phyloP scores from a whole-genome alignment of 2,329 filamentous ascomycete genomes.

The Dothideomycetes sp. region DNA sequence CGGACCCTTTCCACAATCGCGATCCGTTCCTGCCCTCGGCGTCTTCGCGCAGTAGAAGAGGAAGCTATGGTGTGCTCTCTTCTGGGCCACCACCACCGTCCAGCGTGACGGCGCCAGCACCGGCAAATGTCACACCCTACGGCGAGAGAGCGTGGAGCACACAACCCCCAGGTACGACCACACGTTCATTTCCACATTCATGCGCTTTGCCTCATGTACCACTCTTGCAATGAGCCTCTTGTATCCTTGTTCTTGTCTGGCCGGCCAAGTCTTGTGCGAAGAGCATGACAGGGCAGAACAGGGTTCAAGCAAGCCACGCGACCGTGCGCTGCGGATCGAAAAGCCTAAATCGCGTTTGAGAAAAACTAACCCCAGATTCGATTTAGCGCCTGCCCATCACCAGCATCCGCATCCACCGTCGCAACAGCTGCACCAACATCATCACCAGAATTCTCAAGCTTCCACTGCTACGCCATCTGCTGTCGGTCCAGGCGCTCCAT shows the following conservation, averaged over 20 bases:
- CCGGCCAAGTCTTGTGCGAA: neutral
- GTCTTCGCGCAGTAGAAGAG: slow-evolving; percentile 28
- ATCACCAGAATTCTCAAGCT: slow-evolving; percentile 11
- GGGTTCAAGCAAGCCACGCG: slow-evolving; percentile 8
- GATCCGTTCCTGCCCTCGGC: slow-evolving; percentile 38
- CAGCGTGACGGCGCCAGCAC: slow-evolving; percentile 15
- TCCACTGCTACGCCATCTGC: slow-evolving; percentile 14
- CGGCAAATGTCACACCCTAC: slow-evolving; percentile 13
- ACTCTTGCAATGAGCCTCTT: no score
- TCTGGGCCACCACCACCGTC: slow-evolving; percentile 24
- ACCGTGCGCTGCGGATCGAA: slow-evolving; percentile 3
- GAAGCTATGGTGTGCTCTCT: slow-evolving; percentile 33
- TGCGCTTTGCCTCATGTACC: no score
- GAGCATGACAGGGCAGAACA: neutral
- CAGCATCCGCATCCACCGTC: no score
- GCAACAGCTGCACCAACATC: no score
- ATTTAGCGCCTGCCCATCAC: slow-evolving; percentile 1
- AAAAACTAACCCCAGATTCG: slow-evolving; percentile 5
- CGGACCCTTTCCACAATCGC: slow-evolving; percentile 38
- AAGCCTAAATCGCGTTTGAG: neutral
- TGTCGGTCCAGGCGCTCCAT: slow-evolving; percentile 20
- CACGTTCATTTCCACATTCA: neutral
- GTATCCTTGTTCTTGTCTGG: no score
- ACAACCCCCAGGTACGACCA: slow-evolving; percentile 12
- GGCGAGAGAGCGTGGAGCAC: slow-evolving; percentile 22